Percentiles rank a stretch among this genome's conserved stretches.
phyloP scores from a whole-genome alignment of 2,329 filamentous ascomycete genomes.

The Talaromyces sp. region DNA sequence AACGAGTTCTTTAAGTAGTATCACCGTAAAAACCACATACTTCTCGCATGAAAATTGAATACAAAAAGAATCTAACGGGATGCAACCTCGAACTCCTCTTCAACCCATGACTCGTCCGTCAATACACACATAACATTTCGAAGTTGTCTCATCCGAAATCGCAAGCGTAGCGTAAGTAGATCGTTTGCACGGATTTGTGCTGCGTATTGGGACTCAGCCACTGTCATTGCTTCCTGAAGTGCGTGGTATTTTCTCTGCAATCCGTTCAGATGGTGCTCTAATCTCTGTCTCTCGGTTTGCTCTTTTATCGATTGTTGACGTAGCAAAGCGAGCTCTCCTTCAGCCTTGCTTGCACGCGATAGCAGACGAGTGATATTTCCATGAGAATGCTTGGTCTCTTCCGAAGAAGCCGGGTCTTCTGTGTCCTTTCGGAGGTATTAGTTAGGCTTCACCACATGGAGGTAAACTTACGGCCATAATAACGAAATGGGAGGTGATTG shows the following conservation, averaged over 20 bases:
- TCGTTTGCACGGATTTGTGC: background rate
- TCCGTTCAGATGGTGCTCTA: background rate
- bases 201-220: background rate
- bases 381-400: background rate
- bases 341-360: background rate
- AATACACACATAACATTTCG: background rate
- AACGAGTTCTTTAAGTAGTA: background rate
- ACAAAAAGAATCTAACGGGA: background rate
- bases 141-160: slow-evolving; percentile 2
- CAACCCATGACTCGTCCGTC: background rate
- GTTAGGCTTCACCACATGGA: background rate
- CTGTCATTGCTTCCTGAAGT: background rate
- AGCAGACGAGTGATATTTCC: background rate
- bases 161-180: background rate
- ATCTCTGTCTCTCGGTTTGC: slow-evolving; percentile 2
- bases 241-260: background rate
- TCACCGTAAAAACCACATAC: background rate
- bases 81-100: background rate
- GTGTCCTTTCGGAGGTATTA: background rate
- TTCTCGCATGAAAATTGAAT: background rate
- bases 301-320: background rate
- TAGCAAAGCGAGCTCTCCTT: background rate
- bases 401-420: background rate
- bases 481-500: background rate
- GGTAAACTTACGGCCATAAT: background rate